Conservation (phyloP, 2,329 filamentous ascomycete genomes). For the Biscogniauxia mediterranea region DNA sequence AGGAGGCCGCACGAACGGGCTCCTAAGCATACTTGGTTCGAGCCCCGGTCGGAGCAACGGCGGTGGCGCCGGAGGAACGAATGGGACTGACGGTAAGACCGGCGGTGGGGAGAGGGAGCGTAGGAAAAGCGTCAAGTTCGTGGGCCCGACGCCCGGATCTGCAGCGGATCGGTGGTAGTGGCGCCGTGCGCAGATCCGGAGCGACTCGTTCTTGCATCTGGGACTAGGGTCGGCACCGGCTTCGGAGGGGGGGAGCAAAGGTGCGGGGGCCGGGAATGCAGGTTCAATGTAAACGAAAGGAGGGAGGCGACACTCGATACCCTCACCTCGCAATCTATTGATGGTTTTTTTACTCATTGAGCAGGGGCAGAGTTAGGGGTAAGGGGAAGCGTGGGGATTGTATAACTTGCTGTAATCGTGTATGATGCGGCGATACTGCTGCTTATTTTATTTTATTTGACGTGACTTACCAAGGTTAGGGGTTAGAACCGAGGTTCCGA, state of each 20-base stretch:
- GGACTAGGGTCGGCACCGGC: neutral
- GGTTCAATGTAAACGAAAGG: neutral
- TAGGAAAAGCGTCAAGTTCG: conserved; percentile 65
- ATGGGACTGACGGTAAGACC: conserved; percentile 31
- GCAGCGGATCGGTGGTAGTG: conserved; percentile 33
- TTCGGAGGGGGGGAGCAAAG: neutral
- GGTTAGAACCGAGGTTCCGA: no score
- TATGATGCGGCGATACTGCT: no score
- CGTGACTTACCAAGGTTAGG: no score
- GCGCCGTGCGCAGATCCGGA: neutral
- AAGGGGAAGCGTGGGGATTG: no score
- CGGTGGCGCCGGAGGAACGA: conserved; percentile 2
- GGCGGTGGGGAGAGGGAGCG: conserved; percentile 48
- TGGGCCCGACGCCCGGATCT: conserved; percentile 32
- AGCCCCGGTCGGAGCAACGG: conserved; percentile 42
- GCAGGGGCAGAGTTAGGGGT: no score
- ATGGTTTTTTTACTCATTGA: no score
- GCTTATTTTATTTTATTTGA: no score
- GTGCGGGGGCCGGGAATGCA: no score
- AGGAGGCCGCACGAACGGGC: conserved; percentile 27
- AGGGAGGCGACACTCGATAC: no score
- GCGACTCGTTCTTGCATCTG: neutral
- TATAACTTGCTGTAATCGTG: no score
- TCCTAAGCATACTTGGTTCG: conserved; percentile 51
- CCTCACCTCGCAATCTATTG: no score